phyloP scores from a whole-genome alignment of 495 filamentous ascomycete genomes.

The Collariella sp. region DNA sequence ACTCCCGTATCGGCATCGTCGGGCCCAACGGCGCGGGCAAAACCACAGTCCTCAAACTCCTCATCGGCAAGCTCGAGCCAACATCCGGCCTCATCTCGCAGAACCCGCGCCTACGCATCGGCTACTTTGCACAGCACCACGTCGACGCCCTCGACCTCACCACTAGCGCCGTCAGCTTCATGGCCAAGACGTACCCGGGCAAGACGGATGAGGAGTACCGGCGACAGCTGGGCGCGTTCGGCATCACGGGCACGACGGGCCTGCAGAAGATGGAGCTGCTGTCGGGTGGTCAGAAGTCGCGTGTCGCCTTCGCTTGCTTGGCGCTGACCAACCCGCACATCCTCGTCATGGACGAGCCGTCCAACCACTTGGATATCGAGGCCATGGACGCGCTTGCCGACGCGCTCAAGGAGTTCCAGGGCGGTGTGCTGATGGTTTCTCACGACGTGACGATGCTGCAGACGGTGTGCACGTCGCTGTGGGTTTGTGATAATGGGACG shows the following conservation, averaged over 20 bases:
- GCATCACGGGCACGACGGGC: slow-evolving; percentile 95
- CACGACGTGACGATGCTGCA: slow-evolving; percentile 98
- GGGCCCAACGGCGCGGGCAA: slow-evolving; percentile 98
- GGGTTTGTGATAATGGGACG: slow-evolving; percentile 92
- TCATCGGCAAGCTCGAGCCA: slow-evolving; percentile 76
- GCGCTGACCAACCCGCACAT: slow-evolving; percentile 92
- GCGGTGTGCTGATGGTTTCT: slow-evolving; percentile 95
- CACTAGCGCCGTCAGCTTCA: slow-evolving; percentile 82
- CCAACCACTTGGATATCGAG: slow-evolving; percentile 97
- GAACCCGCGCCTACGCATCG: slow-evolving; percentile 78
- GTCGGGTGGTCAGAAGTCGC: slow-evolving; percentile 96
- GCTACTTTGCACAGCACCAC: slow-evolving; percentile 98
- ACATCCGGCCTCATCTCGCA: slow-evolving; percentile 75
- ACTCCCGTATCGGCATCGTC: slow-evolving; percentile 96
- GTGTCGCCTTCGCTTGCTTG: slow-evolving; percentile 93
- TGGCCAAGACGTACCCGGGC: slow-evolving; percentile 85
- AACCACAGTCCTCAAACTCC: slow-evolving; percentile 88
- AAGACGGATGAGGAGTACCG: slow-evolving; percentile 95
- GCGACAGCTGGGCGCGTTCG: slow-evolving; percentile 89
- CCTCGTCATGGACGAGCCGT: slow-evolving; percentile 94
- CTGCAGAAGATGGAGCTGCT: slow-evolving; percentile 92
- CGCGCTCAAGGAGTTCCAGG: slow-evolving; percentile 78
- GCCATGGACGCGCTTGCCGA: slow-evolving; percentile 92
- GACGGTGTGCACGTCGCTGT: slow-evolving; percentile 86
- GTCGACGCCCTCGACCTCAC: slow-evolving; percentile 93